Percentiles rank a stretch among this genome's conserved stretches.
Evolutionary conservation across 2,329 filamentous ascomycete species (phyloP).

Genomic region (Biscogniauxia sp.): DNA sequence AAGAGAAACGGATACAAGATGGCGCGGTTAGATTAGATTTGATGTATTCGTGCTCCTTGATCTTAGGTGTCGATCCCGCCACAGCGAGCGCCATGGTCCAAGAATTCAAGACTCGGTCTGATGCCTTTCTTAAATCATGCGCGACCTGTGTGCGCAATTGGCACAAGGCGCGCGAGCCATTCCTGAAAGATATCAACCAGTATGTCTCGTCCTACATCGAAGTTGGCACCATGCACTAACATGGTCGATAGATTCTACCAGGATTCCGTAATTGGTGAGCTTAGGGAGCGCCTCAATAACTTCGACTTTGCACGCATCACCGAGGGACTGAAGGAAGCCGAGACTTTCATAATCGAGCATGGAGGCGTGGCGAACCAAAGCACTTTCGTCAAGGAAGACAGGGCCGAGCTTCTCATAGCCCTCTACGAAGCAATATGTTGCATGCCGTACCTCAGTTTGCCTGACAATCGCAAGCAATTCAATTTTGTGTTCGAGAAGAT

Average conservation of each 20-base stretch:
- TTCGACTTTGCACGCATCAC: slow-evolving; percentile 63
- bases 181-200: slow-evolving; percentile 62
- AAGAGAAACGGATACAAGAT: slow-evolving; percentile 52
- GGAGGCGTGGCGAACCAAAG: slow-evolving; percentile 38
- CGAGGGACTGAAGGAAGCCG: slow-evolving; percentile 55
- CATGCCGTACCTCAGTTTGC: slow-evolving; percentile 67
- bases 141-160: slow-evolving; percentile 71
- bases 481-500: slow-evolving; percentile 80
- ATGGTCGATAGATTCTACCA: slow-evolving; percentile 31
- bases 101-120: slow-evolving; percentile 57
- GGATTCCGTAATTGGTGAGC: slow-evolving; percentile 49
- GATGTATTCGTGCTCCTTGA: slow-evolving; percentile 65
- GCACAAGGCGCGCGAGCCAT: slow-evolving; percentile 64
- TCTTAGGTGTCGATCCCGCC: slow-evolving; percentile 65
- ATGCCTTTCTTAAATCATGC: slow-evolving; percentile 60
- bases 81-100: slow-evolving; percentile 58
- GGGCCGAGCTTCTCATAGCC: slow-evolving; percentile 66
- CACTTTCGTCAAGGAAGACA: slow-evolving; percentile 41
- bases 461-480: slow-evolving; percentile 58
- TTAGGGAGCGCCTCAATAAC: slow-evolving; percentile 56
- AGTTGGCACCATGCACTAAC: slow-evolving; percentile 8
- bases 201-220: slow-evolving; percentile 34
- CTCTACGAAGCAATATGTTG: slow-evolving; percentile 89
- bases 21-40: slow-evolving; percentile 56
- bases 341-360: slow-evolving; percentile 47